phyloP scores from a whole-genome alignment of 305 asterid species.

The Fraxinus xanthoxyloides region DNA sequence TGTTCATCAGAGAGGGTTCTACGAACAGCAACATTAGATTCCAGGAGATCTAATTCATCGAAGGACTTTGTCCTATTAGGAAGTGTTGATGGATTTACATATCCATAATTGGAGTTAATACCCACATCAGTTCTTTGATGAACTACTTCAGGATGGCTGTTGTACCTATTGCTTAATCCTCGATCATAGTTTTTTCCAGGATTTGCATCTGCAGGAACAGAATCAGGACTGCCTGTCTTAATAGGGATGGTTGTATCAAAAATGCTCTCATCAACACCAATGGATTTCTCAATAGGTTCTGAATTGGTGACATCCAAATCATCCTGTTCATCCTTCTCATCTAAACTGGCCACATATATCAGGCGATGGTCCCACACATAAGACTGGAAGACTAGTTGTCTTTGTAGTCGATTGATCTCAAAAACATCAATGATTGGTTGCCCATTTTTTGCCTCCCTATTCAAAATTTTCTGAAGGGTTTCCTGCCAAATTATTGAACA shows the following conservation, averaged over 20 bases:
- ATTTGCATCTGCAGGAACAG: conserved; percentile 33
- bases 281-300: conserved; percentile 41
- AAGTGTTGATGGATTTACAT: conserved; percentile 28
- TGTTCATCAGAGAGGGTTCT: conserved; percentile 69
- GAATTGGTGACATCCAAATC: conserved; percentile 30
- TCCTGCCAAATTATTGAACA: conserved; percentile 51
- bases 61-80: conserved; percentile 32
- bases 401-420: conserved; percentile 74
- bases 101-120: conserved; percentile 25
- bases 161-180: conserved; percentile 20
- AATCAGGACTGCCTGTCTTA: conserved; percentile 33
- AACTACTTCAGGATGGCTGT: conserved; percentile 31
- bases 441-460: conserved; percentile 54
- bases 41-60: conserved; percentile 39
- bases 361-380: conserved; percentile 91
- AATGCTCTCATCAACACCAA: conserved; percentile 33
- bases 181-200: conserved; percentile 37
- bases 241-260: conserved; percentile 30
- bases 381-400: conserved; percentile 77
- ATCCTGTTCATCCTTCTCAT: conserved; percentile 33
- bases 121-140: conserved; percentile 30
- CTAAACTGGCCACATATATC: conserved; percentile 54
- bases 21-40: conserved; percentile 39
- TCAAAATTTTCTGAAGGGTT: conserved; percentile 52
- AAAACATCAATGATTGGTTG: conserved; percentile 72